These are phyloP conservation scores for Candida glucosophila DNA, from an alignment of 1,139 yeast species.

Conservation along the genomic window DNA sequence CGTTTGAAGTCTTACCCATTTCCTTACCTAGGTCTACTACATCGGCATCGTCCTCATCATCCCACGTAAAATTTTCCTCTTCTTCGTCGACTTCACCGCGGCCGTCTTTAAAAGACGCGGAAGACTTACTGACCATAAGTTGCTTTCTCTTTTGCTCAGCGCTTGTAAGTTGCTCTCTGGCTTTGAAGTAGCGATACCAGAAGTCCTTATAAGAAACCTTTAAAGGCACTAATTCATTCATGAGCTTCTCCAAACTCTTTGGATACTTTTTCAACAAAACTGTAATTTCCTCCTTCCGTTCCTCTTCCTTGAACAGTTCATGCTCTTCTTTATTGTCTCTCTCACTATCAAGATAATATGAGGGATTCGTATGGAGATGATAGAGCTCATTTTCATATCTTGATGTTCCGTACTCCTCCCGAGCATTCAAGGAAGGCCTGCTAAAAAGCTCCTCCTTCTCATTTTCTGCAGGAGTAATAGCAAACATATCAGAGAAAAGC, in stretches of 20 bases:
- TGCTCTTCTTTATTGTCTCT: slow-evolving; percentile 11
- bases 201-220: slow-evolving; percentile 51
- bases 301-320: slow-evolving; percentile 33
- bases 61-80: slow-evolving; percentile 48
- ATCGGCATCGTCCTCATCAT: slow-evolving; percentile 53
- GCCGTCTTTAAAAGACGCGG: slow-evolving; percentile 13
- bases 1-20: no score
- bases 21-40: no score
- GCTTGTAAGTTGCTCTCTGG: slow-evolving; percentile 45
- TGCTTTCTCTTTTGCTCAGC: slow-evolving; percentile 63
- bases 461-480: slow-evolving; percentile 19
- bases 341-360: slow-evolving; percentile 11
- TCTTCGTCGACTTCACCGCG: slow-evolving; percentile 33
- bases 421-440: slow-evolving; percentile 13
- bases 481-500: slow-evolving; percentile 46
- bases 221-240: slow-evolving; percentile 63
- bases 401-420: slow-evolving; percentile 30
- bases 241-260: slow-evolving; percentile 42
- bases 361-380: slow-evolving; percentile 28
- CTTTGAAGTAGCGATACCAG: slow-evolving; percentile 68
- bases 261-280: slow-evolving; percentile 40
- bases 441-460: slow-evolving; percentile 17
- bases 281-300: slow-evolving; percentile 46
- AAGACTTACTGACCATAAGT: slow-evolving; percentile 33
- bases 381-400: slow-evolving; percentile 34